These are phyloP conservation scores for Penicillium desertorum DNA, from an alignment of 495 filamentous ascomycete genomes.

Conservation along the genomic window DNA sequence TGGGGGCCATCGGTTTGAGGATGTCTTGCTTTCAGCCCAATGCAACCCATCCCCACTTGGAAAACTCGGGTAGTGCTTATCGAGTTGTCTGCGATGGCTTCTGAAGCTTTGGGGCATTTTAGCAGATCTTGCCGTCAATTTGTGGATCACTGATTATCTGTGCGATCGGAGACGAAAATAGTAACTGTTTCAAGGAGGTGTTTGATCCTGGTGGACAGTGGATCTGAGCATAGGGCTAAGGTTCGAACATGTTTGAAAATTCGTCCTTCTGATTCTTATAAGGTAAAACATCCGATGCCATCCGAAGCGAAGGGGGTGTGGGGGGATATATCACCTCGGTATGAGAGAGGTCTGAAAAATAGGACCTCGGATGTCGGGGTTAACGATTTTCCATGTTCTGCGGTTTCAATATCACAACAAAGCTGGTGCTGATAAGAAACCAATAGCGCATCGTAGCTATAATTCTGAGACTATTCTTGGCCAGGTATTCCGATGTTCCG, in stretches of 20 bases:
- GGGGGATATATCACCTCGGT: not conserved
- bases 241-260: not conserved
- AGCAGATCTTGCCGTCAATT: not conserved
- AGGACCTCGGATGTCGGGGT: not conserved
- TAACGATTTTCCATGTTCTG: slow-evolving; percentile 2
- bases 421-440: not conserved
- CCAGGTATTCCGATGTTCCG: slow-evolving; percentile 1
- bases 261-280: not conserved
- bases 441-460: not conserved
- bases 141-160: not conserved
- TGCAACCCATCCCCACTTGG: no score
- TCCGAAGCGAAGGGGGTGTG: not conserved
- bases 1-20: not conserved
- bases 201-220: not conserved
- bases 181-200: slow-evolving; percentile 1
- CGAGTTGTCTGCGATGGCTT: not conserved
- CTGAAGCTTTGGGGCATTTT: not conserved
- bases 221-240: not conserved
- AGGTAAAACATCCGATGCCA: not conserved
- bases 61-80: not conserved
- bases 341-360: not conserved
- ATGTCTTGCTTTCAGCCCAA: not conserved
- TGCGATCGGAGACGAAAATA: not conserved
- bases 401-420: not conserved
- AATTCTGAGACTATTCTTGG: not conserved